Conservation (phyloP, 129 eudicot genomes). For the Glebionis coronaria region DNA sequence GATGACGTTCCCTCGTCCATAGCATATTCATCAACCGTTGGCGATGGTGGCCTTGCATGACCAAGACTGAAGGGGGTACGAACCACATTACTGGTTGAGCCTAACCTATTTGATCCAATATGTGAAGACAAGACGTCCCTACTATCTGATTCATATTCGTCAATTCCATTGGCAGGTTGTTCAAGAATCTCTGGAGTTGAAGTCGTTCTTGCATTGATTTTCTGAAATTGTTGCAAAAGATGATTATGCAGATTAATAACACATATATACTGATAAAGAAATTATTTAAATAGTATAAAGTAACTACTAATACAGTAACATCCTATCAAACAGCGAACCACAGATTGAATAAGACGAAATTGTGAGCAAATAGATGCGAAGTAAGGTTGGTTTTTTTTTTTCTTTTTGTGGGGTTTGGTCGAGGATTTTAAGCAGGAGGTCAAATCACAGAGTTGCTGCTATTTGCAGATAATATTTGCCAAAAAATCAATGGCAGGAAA, state of each 20-base stretch:
- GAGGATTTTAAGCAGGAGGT: no score
- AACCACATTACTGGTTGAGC: conserved; percentile 42
- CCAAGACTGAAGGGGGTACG: conserved; percentile 45
- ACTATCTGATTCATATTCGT: conserved; percentile 41
- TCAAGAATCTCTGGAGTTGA: conserved; percentile 35
- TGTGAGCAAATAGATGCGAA: no score
- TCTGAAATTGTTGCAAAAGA: conserved; percentile 37
- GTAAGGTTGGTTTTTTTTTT: no score
- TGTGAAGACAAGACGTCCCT: conserved; percentile 34
- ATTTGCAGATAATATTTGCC: no score
- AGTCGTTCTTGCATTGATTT: conserved; percentile 39
- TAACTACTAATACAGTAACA: background rate
- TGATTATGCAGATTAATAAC: background rate
- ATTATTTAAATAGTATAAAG: background rate
- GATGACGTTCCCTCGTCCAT: conserved; percentile 55
- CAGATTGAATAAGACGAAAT: no score
- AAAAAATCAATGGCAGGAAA: no score
- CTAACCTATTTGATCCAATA: conserved; percentile 34
- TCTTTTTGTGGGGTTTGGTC: no score
- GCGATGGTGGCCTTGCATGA: conserved; percentile 49
- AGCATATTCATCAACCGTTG: conserved; percentile 46
- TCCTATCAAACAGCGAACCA: background rate
- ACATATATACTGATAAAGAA: background rate
- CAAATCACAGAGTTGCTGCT: no score
- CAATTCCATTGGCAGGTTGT: conserved; percentile 33